Conservation (phyloP, 2,329 filamentous ascomycete species). For the Sclerotinia spermophila region DNA sequence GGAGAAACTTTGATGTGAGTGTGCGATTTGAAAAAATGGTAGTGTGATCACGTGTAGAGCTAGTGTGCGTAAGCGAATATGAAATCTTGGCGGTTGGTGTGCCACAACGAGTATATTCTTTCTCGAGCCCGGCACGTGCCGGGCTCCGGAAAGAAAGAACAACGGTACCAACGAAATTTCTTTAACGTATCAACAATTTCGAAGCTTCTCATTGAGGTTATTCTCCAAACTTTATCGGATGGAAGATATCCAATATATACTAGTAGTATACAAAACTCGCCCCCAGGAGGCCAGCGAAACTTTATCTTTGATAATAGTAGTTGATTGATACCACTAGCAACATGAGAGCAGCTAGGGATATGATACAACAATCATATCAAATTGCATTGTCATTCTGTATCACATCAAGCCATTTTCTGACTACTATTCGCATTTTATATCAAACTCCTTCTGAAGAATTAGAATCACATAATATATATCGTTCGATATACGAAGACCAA, state of each 20-base stretch:
- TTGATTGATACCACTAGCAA: background rate
- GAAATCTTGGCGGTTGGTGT: constrained; percentile 1
- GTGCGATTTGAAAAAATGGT: background rate
- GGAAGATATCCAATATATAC: background rate
- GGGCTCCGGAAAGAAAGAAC: no score
- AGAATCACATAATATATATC: no score
- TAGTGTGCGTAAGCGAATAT: background rate
- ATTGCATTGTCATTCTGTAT: no score
- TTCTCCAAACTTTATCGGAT: background rate
- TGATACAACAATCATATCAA: no score
- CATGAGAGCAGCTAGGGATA: no score
- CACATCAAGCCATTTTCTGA: no score
- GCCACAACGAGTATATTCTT: no score
- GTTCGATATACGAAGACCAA: no score
- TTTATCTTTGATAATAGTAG: background rate
- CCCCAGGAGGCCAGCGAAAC: background rate
- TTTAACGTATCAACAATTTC: background rate
- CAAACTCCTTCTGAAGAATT: no score
- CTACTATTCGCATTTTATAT: no score
- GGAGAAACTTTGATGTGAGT: background rate
- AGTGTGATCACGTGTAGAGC: background rate
- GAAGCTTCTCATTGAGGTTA: background rate
- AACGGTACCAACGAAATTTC: background rate
- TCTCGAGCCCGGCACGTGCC: no score
- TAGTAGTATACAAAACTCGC: background rate